Evolutionary conservation across 495 filamentous ascomycete genomes (phyloP), one percentile per base, ranked within the genome.

Genomic region (Elaphomyces granulatus): DNA sequence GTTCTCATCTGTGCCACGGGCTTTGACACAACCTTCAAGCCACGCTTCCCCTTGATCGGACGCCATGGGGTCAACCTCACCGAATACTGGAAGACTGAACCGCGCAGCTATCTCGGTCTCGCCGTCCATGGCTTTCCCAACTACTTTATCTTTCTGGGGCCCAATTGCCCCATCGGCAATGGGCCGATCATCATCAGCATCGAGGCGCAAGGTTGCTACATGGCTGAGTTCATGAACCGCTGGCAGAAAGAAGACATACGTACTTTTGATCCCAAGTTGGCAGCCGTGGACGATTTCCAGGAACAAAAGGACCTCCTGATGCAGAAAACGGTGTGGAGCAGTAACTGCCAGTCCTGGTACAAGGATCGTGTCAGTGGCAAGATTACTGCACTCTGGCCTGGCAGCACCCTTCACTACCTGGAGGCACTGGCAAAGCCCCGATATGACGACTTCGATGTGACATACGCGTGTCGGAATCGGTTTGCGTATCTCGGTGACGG

Each of bases 71-170:
- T 63, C 8, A 59, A 64, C 15, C 53, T 81, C 0, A 48, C 64
- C 1, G 56, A 71, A 9, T 53, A 58, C 2, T 79, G 72, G 66
- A 54, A 66, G 8, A 48, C 63, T 10, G 62, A 62, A 0, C 58
- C 74, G 0, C 70, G 71, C 43, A 68, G 66, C 3, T 81, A 83
- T 43, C 62, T 77, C 23, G 74, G 70, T 12, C 58, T 73, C 10
- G 71, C 75, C 3, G 63, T 74, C 1, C 67, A 77, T 37, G 68
- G 63, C 0, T 82, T 81, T 48, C 78, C 78, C 2, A 82, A 81
- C 43, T 75, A 76, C 46, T 80, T 78, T 51, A 66, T 73, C 26
- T 58, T 61, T 33, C 46, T 70, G 9, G 64, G 66, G 1, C 63
- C 62, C 4, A 72, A 72, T 37, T 54, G 64, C 8, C 58, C 60